Evolutionary conservation across 169 alveolate genomes (phyloP).

Genomic region (Plasmodium berghei): DNA sequence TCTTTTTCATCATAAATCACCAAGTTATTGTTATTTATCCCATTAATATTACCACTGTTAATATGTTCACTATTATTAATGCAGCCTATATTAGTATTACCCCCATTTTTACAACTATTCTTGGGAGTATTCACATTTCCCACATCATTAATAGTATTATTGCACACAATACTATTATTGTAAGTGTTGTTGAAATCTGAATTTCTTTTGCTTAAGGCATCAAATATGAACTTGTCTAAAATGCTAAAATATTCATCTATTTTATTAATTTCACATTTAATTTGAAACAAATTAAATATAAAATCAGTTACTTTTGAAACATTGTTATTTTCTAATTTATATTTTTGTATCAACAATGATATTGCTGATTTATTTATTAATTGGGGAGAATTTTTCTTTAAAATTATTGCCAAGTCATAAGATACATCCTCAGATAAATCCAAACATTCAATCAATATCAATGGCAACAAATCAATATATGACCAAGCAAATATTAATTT

Average conservation of each 20-base stretch:
- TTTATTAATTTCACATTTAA: slow-evolving; percentile 63
- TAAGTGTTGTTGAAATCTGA: neutral
- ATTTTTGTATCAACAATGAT: slow-evolving; percentile 25
- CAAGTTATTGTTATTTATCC: neutral
- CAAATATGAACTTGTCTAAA: slow-evolving; percentile 28
- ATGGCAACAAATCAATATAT: slow-evolving; percentile 43
- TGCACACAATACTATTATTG: neutral
- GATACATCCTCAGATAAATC: slow-evolving; percentile 22
- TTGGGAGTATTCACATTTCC: neutral
- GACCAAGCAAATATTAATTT: slow-evolving; percentile 64
- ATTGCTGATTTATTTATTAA: slow-evolving; percentile 36
- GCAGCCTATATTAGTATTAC: neutral
- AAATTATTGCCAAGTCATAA: slow-evolving; percentile 22
- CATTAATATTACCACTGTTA: neutral
- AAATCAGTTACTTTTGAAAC: slow-evolving; percentile 31
- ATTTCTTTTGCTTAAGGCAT: slow-evolving; percentile 25
- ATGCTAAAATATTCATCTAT: slow-evolving; percentile 61
- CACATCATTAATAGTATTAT: neutral
- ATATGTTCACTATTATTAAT: too few relatives aligned
- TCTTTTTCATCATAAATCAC: neutral
- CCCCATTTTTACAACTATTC: neutral
- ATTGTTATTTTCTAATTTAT: slow-evolving; percentile 27
- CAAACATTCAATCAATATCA: slow-evolving; percentile 67
- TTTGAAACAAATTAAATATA: slow-evolving; percentile 38
- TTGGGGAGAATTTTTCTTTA: slow-evolving; percentile 45